Evolutionary conservation across 257 asterid species (phyloP), one percentile per base, ranked within the genome.

Genomic region (Penstemon eatonii): DNA sequence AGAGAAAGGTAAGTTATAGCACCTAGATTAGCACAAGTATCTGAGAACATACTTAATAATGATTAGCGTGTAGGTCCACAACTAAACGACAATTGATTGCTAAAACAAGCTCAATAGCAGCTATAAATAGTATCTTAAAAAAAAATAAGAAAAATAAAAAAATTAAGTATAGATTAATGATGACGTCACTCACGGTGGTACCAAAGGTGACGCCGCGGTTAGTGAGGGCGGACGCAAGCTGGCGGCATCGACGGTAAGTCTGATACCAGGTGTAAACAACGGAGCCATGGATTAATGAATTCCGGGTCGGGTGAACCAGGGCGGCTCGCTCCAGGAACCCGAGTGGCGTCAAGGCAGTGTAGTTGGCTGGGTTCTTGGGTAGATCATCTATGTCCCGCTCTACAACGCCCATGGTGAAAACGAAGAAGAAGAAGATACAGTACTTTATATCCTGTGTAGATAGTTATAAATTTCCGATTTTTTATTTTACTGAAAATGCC

Each of bases 221-320:
- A 7, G 74, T 37, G 66, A 93, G 97, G 43, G 98, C 97, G 77
- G 98, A 93, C 13, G 98, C 96, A 40, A 93, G 82, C 64, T 87
- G 87, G 75, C 96, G 86, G 81, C 98, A 93, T 4, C 98, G 96
- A 3, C 76, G 80, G 82, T 90, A 93, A 66, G 98, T 93, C 79
- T 93, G 95, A 2, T 65, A 87, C 97, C 98, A 93, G 61, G 96
- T 92, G 80, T 86, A 93, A 2, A 69, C 56, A 6, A 78, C 63
- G 6, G 91, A 73, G 59, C 92, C 96, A 45, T 93, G 97, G 69
- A 93, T 71, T 19, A 93, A 13, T 15, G 98, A 86, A 1, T 77
- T 84, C 45, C 95, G 85, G 79, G 76, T 73, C 6, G 97, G 98
- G 81, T 84, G 89, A 4, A 93, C 83, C 25, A 80, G 76, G 3